These are phyloP conservation scores for Puya raimondii DNA, from an alignment of 176 grass and related monocot genomes.

Conservation along the genomic window DNA sequence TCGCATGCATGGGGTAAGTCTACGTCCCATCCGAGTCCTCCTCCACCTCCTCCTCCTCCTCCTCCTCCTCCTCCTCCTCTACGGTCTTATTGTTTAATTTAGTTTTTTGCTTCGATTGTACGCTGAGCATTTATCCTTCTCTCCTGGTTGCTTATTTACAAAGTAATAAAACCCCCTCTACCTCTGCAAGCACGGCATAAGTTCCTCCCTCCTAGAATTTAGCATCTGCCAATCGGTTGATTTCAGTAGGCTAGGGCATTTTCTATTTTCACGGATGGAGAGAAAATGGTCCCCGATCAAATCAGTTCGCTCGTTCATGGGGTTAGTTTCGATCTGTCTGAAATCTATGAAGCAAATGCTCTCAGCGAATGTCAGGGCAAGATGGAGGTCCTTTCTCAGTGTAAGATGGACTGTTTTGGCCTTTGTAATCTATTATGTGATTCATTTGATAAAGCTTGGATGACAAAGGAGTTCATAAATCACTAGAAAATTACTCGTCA, in stretches of 20 bases:
- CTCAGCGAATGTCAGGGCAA: background rate
- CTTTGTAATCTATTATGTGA: too few relatives aligned
- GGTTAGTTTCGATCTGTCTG: background rate
- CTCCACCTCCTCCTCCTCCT: background rate
- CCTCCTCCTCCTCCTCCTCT: background rate
- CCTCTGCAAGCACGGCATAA: too few relatives aligned
- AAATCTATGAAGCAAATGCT: background rate
- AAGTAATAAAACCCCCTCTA: too few relatives aligned
- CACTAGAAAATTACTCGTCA: too few relatives aligned
- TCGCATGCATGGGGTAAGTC: conserved; percentile 87
- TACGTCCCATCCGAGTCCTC: background rate
- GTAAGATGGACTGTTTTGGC: background rate
- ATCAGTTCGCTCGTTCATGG: background rate
- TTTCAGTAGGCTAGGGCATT: too few relatives aligned
- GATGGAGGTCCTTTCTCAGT: background rate
- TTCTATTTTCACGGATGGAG: background rate
- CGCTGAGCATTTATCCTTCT: too few relatives aligned
- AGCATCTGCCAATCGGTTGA: too few relatives aligned
- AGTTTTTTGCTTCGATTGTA: too few relatives aligned
- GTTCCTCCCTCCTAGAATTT: too few relatives aligned
- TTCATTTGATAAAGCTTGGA: too few relatives aligned
- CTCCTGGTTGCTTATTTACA: too few relatives aligned
- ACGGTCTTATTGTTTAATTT: background rate
- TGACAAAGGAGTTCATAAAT: too few relatives aligned
- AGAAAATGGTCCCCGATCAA: background rate